Percentiles rank a stretch among this genome's conserved stretches.
Conservation (phyloP, 331 rosid species). For the Dryas integrifolia region DNA sequence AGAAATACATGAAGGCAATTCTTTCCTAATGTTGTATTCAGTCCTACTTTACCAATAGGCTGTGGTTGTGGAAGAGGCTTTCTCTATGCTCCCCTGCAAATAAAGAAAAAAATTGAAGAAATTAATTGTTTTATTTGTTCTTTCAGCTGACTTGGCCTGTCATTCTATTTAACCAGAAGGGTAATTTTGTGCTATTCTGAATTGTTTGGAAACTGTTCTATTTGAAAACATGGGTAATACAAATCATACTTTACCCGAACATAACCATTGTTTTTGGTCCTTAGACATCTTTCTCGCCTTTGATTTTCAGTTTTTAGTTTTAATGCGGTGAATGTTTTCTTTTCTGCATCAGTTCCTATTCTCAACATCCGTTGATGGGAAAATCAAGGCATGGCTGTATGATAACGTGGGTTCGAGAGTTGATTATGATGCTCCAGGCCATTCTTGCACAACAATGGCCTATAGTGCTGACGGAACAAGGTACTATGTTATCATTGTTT, state of each 20-base stretch:
- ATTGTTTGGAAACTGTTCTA: neutral
- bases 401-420: constrained; percentile 14
- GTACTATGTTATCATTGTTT: neutral
- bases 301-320: neutral
- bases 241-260: neutral
- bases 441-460: constrained; percentile 22
- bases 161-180: neutral
- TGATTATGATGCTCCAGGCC: constrained; percentile 16
- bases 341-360: constrained; percentile 16
- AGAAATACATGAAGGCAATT: neutral
- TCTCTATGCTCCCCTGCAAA: neutral
- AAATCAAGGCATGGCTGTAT: constrained; percentile 28
- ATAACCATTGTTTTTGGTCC: neutral
- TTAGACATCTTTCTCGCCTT: neutral
- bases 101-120: neutral
- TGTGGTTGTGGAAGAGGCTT: neutral
- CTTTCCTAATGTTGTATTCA: neutral
- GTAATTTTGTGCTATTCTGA: neutral
- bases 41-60: neutral
- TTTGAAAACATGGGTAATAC: too few species aligned
- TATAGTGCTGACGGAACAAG: constrained; percentile 27
- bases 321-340: neutral
- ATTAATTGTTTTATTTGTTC: neutral
- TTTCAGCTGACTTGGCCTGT: neutral
- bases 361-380: constrained; percentile 22